Conservation (phyloP, 148 eudicot species). For the Silene latifolia region DNA sequence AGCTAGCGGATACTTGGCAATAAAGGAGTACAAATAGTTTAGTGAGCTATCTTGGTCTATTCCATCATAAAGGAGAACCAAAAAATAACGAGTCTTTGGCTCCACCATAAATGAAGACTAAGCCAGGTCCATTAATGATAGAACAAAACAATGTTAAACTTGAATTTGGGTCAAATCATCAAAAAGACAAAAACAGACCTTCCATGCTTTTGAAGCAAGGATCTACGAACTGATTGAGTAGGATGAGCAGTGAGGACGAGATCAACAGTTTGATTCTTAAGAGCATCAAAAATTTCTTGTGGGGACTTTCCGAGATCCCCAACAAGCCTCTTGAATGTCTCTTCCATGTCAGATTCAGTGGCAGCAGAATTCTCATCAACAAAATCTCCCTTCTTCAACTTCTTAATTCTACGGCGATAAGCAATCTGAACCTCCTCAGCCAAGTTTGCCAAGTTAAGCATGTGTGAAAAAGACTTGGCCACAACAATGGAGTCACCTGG, state of each 20-base stretch:
- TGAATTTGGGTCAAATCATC: too few relatives aligned
- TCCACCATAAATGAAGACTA: too few relatives aligned
- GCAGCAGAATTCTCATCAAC: slow-evolving; percentile 77
- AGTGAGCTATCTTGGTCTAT: too few relatives aligned
- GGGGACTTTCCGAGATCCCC: slow-evolving; percentile 79
- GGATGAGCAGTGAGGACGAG: slow-evolving; percentile 96
- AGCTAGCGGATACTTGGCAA: too few relatives aligned
- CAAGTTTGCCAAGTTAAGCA: slow-evolving; percentile 95
- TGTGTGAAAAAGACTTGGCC: slow-evolving; percentile 86
- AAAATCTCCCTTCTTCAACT: slow-evolving; percentile 83
- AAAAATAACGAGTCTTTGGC: too few relatives aligned
- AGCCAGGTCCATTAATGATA: too few relatives aligned
- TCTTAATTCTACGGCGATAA: slow-evolving; percentile 71
- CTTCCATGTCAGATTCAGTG: slow-evolving; percentile 92
- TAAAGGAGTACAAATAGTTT: too few relatives aligned
- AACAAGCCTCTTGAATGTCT: slow-evolving; percentile 87
- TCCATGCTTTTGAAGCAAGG: slow-evolving; percentile 97
- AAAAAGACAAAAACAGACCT: slow-evolving; percentile 43
- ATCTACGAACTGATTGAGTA: slow-evolving; percentile 90
- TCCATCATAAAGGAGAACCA: too few relatives aligned
- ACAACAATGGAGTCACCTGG: slow-evolving; percentile 89
- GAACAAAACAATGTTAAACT: too few relatives aligned
- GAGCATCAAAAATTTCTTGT: slow-evolving; percentile 83
- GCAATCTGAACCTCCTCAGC: slow-evolving; percentile 98
- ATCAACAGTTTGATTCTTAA: slow-evolving; percentile 95